A percentile compares a stretch with the other conserved stretches of the same genome.
Conservation (phyloP, 2,329 filamentous ascomycete species). For the Akanthomyces muscarius region DNA sequence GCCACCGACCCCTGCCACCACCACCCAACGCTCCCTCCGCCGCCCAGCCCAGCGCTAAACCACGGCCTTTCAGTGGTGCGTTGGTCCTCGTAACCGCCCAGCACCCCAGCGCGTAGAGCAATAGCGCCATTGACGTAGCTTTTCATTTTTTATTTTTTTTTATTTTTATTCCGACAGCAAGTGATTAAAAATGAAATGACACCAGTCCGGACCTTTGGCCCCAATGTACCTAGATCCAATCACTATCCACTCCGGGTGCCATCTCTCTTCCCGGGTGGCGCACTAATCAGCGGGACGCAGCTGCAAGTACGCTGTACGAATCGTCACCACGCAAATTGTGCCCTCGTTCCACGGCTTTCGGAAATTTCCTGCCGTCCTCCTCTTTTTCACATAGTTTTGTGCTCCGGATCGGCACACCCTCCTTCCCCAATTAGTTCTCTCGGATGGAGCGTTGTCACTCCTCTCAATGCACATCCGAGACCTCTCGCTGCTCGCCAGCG, state of each 20-base stretch:
- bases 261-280: not conserved
- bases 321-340: not conserved
- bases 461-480: conserved; percentile 6
- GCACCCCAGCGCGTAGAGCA: not conserved
- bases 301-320: not conserved
- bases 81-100: not conserved
- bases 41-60: conserved; percentile 8
- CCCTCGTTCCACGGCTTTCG: not conserved
- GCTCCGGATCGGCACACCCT: not conserved
- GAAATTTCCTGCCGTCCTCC: not conserved
- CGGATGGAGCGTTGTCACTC: not conserved
- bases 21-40: not conserved
- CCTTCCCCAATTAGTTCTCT: not conserved
- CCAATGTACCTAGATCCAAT: not conserved
- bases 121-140: not conserved
- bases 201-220: no score
- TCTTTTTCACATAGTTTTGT: not conserved
- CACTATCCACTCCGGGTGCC: not conserved
- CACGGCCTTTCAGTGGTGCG: conserved; percentile 4
- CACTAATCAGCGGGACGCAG: not conserved
- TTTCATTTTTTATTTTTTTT: no score
- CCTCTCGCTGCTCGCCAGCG: not conserved
- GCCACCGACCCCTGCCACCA: no score
- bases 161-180: not conserved
- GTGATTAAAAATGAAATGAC: not conserved